Percentiles rank a stretch among this genome's conserved stretches.
phyloP scores from a whole-genome alignment of 441 rosid species.

The Geranium incanum region DNA sequence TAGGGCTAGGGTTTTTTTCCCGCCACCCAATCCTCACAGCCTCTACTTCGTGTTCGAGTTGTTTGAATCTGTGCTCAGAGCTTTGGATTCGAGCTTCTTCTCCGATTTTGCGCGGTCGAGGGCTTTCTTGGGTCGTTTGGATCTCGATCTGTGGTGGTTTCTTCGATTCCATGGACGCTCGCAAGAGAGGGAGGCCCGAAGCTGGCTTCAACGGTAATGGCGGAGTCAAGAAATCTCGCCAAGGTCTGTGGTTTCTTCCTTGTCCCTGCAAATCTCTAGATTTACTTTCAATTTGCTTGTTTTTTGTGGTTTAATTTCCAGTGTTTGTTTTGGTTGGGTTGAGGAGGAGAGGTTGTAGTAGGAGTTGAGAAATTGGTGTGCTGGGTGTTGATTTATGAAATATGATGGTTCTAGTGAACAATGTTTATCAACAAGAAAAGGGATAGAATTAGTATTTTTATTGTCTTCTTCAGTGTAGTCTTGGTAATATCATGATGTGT shows the following conservation, averaged over 20 bases:
- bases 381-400: background rate
- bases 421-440: background rate
- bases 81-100: background rate
- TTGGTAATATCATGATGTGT: background rate
- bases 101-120: background rate
- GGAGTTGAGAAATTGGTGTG: background rate
- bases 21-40: background rate
- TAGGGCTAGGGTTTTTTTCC: slow-evolving; percentile 27
- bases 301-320: background rate
- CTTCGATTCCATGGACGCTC: slow-evolving; percentile 41
- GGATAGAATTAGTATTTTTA: background rate
- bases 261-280: background rate
- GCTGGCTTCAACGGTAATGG: slow-evolving; percentile 47
- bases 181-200: slow-evolving; percentile 62
- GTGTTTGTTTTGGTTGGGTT: background rate
- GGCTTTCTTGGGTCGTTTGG: slow-evolving; percentile 8
- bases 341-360: background rate
- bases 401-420: background rate
- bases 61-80: background rate
- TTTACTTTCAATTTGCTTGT: background rate
- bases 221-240: slow-evolving; percentile 56
- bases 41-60: background rate
- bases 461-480: background rate
- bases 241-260: slow-evolving; percentile 40
- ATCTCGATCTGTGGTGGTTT: slow-evolving; percentile 27